Conservation (phyloP, 2,329 filamentous ascomycete genomes). For the Fusarium dlaminii region DNA sequence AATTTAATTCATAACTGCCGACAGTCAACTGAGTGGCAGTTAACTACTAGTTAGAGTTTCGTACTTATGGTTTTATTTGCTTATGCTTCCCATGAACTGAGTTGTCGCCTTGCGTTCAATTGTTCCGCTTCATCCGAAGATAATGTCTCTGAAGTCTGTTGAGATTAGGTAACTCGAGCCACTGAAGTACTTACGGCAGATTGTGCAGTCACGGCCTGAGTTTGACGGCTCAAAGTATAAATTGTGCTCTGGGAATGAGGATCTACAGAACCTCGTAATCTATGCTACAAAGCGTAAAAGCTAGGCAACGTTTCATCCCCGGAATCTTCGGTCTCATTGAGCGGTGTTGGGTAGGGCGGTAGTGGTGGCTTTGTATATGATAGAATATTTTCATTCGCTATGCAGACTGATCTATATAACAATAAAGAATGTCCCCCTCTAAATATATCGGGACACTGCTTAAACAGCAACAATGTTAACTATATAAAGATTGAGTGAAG, state of each 20-base stretch:
- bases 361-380: background rate
- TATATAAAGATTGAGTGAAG: background rate
- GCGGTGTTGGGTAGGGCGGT: background rate
- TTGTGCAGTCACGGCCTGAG: rapidly evolving
- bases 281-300: background rate
- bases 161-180: background rate
- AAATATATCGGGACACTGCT: background rate
- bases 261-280: background rate
- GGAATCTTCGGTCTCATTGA: background rate
- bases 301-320: too few relatives aligned
- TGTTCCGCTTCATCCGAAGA: background rate
- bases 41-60: background rate
- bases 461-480: rapidly evolving
- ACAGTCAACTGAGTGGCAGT: background rate
- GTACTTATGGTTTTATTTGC: background rate
- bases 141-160: too few relatives aligned
- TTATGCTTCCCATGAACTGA: background rate
- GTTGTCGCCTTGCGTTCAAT: too few relatives aligned
- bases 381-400: background rate
- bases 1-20: background rate
- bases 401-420: background rate
- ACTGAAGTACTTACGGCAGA: rapidly evolving
- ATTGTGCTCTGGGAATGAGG: background rate
- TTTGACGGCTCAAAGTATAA: background rate
- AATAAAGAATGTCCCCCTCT: rapidly evolving